These are phyloP conservation scores for Entoloma clypeatum DNA, from an alignment of 1,284 basidiomycete genomes.

Conservation along the genomic window DNA sequence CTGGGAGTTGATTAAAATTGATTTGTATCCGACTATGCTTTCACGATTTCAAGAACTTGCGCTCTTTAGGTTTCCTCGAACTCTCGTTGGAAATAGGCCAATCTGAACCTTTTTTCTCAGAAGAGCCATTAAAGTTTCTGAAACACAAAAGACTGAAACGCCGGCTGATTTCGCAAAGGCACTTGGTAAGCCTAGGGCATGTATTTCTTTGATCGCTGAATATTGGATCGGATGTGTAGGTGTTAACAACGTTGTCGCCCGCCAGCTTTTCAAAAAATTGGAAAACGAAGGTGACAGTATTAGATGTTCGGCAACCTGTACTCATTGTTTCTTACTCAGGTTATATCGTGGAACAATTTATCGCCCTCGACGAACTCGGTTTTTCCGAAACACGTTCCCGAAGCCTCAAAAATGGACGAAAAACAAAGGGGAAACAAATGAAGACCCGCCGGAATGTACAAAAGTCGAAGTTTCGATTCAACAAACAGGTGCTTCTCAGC, in stretches of 20 bases:
- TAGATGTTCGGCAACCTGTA: not conserved
- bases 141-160: slow-evolving; percentile 45
- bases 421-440: slow-evolving; percentile 40
- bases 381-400: slow-evolving; percentile 41
- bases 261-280: slow-evolving; percentile 62
- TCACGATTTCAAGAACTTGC: slow-evolving; percentile 63
- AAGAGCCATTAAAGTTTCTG: slow-evolving; percentile 69
- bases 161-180: slow-evolving; percentile 53
- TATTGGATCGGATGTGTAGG: slow-evolving; percentile 33
- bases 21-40: slow-evolving; percentile 56
- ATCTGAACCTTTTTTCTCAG: slow-evolving; percentile 32
- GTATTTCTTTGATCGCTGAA: not conserved
- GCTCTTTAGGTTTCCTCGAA: slow-evolving; percentile 55
- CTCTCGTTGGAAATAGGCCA: slow-evolving; percentile 1
- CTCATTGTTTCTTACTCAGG: slow-evolving; percentile 35
- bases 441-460: slow-evolving; percentile 52
- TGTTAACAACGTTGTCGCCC: slow-evolving; percentile 50
- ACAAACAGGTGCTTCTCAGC: slow-evolving; percentile 40
- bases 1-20: slow-evolving; percentile 63
- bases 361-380: slow-evolving; percentile 48
- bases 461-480: slow-evolving; percentile 56
- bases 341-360: slow-evolving; percentile 53
- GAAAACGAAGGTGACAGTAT: slow-evolving; percentile 59
- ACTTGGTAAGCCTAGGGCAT: slow-evolving; percentile 43
- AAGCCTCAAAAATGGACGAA: slow-evolving; percentile 37